phyloP scores from a whole-genome alignment of 768 basidiomycete species.

The Naganishia vishniacii region DNA sequence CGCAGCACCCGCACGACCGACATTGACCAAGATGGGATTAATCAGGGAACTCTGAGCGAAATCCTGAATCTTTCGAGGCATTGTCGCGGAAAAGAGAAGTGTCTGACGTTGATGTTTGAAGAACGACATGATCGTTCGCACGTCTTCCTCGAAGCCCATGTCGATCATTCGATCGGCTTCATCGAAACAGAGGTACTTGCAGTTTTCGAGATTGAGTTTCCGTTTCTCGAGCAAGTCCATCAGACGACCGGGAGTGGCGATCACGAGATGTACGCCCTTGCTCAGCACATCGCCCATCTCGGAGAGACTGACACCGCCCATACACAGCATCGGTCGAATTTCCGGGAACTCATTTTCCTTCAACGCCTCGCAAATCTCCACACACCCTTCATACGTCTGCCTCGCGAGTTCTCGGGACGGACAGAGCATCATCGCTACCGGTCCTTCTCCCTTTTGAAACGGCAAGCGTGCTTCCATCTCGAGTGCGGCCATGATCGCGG shows the following conservation, averaged over 20 bases:
- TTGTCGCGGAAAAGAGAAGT: conserved; percentile 93
- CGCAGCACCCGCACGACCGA: conserved; percentile 95
- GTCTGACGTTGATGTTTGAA: conserved; percentile 99
- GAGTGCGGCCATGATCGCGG: conserved; percentile 88
- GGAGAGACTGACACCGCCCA: conserved; percentile 96
- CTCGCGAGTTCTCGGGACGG: conserved; percentile 94
- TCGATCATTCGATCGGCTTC: conserved; percentile 99
- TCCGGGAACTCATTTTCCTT: conserved; percentile 72
- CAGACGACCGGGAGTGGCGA: conserved; percentile 91
- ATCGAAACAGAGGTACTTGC: conserved; percentile 93
- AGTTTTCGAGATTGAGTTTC: conserved; percentile 82
- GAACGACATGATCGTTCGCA: conserved; percentile 92
- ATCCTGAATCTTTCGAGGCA: conserved; percentile 98
- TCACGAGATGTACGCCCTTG: conserved; percentile 89
- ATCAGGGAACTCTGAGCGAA: conserved; percentile 97
- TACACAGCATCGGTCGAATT: conserved; percentile 82
- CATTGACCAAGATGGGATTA: conserved; percentile 88
- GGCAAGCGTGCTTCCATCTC: conserved; percentile 89
- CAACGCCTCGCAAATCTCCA: conserved; percentile 76
- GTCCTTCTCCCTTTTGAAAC: conserved; percentile 88
- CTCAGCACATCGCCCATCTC: conserved; percentile 89
- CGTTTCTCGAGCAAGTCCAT: conserved; percentile 98
- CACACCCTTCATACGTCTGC: conserved; percentile 92
- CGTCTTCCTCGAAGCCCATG: conserved; percentile 97
- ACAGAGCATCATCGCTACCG: conserved; percentile 92